Evolutionary conservation across 148 eudicot species (phyloP).

Genomic region (Oxyria digyna): DNA sequence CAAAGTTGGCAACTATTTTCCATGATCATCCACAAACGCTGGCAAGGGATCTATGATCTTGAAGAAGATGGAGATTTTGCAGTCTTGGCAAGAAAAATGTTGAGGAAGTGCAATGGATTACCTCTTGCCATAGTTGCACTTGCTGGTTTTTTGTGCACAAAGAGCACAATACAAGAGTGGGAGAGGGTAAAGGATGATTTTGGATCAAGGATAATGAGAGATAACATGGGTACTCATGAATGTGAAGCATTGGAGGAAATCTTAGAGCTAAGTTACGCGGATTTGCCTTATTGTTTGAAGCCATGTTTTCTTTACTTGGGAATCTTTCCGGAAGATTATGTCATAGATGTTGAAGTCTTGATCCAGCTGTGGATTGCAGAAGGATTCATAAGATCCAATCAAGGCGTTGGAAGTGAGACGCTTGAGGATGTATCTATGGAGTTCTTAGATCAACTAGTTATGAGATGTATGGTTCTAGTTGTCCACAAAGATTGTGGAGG

Average conservation of each 20-base stretch:
- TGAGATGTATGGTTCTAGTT: not conserved
- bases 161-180: not conserved
- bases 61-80: not conserved
- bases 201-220: not conserved
- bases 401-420: not conserved
- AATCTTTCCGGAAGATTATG: constrained; percentile 7
- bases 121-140: constrained; percentile 3
- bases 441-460: not conserved
- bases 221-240: not conserved
- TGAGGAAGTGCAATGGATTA: not conserved
- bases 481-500: not conserved
- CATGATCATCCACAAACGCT: not conserved
- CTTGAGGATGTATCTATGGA: not conserved
- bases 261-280: constrained; percentile 4
- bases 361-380: constrained; percentile 5
- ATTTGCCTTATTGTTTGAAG: constrained; percentile 3
- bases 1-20: constrained; percentile 4
- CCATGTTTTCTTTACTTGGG: constrained; percentile 6
- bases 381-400: constrained; percentile 5
- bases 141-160: constrained; percentile 1
- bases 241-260: not conserved
- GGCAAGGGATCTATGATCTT: not conserved
- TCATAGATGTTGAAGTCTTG: not conserved
- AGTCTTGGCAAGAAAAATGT: not conserved
- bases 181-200: not conserved